Evolutionary conservation across 2,329 filamentous ascomycete genomes (phyloP).

Genomic region (Phyllosticta citribraziliensis): DNA sequence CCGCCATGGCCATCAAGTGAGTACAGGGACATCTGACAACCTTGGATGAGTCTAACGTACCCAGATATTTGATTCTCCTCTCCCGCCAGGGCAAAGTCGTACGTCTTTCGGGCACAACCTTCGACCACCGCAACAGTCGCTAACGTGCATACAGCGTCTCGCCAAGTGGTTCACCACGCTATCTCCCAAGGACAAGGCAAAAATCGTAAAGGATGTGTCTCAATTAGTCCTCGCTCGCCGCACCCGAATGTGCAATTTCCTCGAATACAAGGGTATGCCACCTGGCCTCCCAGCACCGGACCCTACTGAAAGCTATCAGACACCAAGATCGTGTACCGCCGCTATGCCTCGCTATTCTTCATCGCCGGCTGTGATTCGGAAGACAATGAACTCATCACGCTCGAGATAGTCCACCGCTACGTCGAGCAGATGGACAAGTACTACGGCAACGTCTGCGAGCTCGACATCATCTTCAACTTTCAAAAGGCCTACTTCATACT

Average conservation of each 20-base stretch:
- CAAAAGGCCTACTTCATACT: constrained; percentile 99
- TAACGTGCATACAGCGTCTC: constrained; percentile 56
- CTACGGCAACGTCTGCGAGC: constrained; percentile 98
- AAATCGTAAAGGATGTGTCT: constrained; percentile 99
- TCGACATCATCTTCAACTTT: constrained; percentile 99
- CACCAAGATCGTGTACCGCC: constrained; percentile 96
- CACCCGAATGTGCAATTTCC: constrained; percentile 99
- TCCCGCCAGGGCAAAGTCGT: constrained; percentile 99
- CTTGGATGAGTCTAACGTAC: background rate
- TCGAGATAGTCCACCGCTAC: constrained; percentile 98
- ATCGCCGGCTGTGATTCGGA: constrained; percentile 95
- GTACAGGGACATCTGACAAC: constrained; percentile 11
- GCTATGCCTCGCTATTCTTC: constrained; percentile 98
- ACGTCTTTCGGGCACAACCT: constrained; percentile 35
- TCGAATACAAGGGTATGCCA: constrained; percentile 86
- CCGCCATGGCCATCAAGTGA: constrained; percentile 47
- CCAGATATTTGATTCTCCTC: constrained; percentile 91
- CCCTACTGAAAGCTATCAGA: constrained; percentile 46
- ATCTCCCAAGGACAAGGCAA: constrained; percentile 96
- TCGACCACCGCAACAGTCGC: background rate
- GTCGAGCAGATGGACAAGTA: constrained; percentile 99
- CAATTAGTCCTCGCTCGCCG: constrained; percentile 91
- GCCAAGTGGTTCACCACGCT: constrained; percentile 99
- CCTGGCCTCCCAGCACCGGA: constrained; percentile 1
- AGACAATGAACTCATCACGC: constrained; percentile 95